Base-by-base conservation (phyloP, 163 green algal species). In the Coccomyxa subellipsoidea region DNA sequence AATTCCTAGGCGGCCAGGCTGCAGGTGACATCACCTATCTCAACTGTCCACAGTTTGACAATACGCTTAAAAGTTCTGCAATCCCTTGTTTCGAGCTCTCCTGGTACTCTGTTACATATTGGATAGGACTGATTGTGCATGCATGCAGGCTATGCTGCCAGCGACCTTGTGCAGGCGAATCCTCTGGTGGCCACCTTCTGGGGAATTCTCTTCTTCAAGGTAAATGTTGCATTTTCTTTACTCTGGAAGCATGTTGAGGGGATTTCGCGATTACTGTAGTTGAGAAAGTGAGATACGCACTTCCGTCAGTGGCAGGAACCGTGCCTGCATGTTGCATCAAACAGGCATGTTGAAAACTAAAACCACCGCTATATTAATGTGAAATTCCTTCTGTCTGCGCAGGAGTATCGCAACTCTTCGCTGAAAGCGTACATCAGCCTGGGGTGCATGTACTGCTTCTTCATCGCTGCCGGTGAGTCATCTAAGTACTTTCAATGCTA, bases 1-100 rank as follows among this genome's bases (percentile, higher is more conserved):
- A 39, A 12, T 78, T 78, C 35, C 34, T 78, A 0, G 71, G 71
- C 25, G 71, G 71, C 71, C 71, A 78, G 71, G 71, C 35, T 31
- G 66, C 66, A 73, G 66, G 66, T 34, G n/a, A 27, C 29, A 18
- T 36, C 18, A 29, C 47, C 47, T 18, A 29, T 66, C 47, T 66
- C 18, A 66, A 29, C 12, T 18, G 47, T 29, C 18, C 12, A 29
- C 12, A 66, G 12, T 12, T 12, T 18, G 18, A 66, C 12, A 66
- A 18, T 18, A 66, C 12, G 12, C 12, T 66, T 66, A 66, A 66
- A 18, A 66, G 47, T 66, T 66, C 12, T 66, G 47, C 47, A 66
- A 18, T 12, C 47, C 18, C 47, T 66, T 18, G 18, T 66, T 18
- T 29, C 18, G 12, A 66, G 47, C 47, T 29, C 12, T 18, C 18